Conservation (phyloP, 2,329 filamentous ascomycete genomes). For the Trichophyton mentagrophytes region DNA sequence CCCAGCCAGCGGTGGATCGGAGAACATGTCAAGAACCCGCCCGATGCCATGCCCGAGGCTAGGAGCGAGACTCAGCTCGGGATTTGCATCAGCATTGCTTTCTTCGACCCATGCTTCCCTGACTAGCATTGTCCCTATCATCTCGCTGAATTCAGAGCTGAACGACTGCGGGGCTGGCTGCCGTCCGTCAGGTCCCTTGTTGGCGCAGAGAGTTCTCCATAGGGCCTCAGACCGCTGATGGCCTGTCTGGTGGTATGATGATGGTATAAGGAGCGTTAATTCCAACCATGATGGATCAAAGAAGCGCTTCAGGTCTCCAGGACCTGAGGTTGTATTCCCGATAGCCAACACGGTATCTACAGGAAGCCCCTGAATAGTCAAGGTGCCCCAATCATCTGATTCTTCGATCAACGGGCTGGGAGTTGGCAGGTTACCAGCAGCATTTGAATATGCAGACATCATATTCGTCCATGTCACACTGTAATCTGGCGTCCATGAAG, state of each 20-base stretch:
- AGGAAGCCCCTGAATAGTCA: slow-evolving; percentile 7
- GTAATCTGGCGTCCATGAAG: slow-evolving; percentile 12
- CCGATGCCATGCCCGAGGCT: neutral
- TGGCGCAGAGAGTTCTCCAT: slow-evolving; percentile 11
- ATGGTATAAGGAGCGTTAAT: slow-evolving; percentile 6
- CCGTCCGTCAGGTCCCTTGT: slow-evolving; percentile 1
- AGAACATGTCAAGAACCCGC: neutral
- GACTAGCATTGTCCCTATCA: slow-evolving; percentile 8
- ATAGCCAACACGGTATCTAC: slow-evolving; percentile 9
- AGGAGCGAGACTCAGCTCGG: neutral
- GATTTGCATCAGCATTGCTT: neutral
- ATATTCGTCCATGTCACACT: slow-evolving; percentile 7
- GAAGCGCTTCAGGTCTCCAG: slow-evolving; percentile 5
- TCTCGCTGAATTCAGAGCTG: slow-evolving; percentile 8
- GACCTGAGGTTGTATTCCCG: slow-evolving; percentile 6
- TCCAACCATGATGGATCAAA: slow-evolving; percentile 12
- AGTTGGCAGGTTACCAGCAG: slow-evolving; percentile 4
- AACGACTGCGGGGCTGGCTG: slow-evolving; percentile 8
- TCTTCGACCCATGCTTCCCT: slow-evolving; percentile 5
- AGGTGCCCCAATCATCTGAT: neutral
- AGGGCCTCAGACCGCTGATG: slow-evolving; percentile 10
- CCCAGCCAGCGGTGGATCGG: neutral
- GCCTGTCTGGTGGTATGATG: slow-evolving; percentile 7
- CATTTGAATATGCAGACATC: slow-evolving; percentile 4
- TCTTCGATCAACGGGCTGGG: neutral